Evolutionary conservation across 2,329 filamentous ascomycete genomes (phyloP).

Genomic region (Anisogramma anomala): DNA sequence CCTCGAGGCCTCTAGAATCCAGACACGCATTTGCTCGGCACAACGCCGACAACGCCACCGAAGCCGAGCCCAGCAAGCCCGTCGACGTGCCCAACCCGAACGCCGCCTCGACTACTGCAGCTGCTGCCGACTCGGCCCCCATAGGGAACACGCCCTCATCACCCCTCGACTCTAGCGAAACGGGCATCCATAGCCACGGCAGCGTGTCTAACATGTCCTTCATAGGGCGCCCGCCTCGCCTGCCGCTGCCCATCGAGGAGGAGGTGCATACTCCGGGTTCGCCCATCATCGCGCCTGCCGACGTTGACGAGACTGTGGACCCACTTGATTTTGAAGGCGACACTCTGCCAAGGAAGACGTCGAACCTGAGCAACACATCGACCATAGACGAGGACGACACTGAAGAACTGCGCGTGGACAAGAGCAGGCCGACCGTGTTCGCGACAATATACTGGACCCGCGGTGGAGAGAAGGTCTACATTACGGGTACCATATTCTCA

Average conservation of each 20-base stretch:
- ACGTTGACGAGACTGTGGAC: constrained; percentile 39
- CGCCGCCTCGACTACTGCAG: constrained; percentile 1
- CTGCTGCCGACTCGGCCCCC: constrained; percentile 14
- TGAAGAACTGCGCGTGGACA: constrained; percentile 66
- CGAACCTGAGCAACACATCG: constrained; percentile 44
- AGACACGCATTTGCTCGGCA: constrained; percentile 6
- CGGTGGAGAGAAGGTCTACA: constrained; percentile 80
- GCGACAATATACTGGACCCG: constrained; percentile 77
- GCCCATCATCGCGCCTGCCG: constrained; percentile 67
- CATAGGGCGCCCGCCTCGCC: constrained; percentile 63
- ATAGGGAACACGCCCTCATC: constrained; percentile 21
- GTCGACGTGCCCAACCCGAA: constrained; percentile 25
- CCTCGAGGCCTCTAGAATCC: constrained; percentile 6
- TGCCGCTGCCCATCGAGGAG: constrained; percentile 89
- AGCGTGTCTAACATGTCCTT: constrained; percentile 54
- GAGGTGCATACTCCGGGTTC: constrained; percentile 82
- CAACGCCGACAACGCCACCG: constrained; percentile 1
- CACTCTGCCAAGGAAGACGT: constrained; percentile 40
- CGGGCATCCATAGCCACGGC: constrained; percentile 37
- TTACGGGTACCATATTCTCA: constrained; percentile 93
- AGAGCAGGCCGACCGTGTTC: constrained; percentile 66
- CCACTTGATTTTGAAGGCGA: constrained; percentile 43
- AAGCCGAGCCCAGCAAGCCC: constrained; percentile 23
- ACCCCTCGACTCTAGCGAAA: constrained; percentile 28
- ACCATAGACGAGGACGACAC: constrained; percentile 65